A percentile compares a stretch with the other conserved stretches of the same genome.
Evolutionary conservation across 2,329 filamentous ascomycete genomes (phyloP).

Genomic region (Nemania sp.): DNA sequence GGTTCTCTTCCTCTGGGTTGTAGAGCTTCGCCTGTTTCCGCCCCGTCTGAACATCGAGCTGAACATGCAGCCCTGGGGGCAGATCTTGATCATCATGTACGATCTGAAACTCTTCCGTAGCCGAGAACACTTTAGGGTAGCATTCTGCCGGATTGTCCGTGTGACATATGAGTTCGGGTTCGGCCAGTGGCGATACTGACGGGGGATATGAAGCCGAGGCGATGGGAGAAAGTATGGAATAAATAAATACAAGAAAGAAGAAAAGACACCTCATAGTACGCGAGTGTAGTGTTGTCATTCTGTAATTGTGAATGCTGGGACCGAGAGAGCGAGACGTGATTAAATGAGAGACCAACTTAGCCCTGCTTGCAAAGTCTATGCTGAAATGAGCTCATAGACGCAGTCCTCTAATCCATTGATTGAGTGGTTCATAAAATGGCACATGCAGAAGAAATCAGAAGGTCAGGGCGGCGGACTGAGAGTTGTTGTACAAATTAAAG

Average conservation of each 20-base stretch:
- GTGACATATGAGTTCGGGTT: slow-evolving; percentile 66
- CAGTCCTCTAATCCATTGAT: neutral
- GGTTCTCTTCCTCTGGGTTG: slow-evolving; percentile 55
- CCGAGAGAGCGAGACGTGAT: neutral
- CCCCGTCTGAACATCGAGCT: slow-evolving; percentile 66
- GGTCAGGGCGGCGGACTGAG: neutral
- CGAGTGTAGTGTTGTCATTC: slow-evolving; percentile 27
- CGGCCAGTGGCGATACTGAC: slow-evolving; percentile 42
- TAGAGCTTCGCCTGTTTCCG: slow-evolving; percentile 68
- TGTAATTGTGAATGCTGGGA: neutral
- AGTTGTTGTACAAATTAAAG: slow-evolving; percentile 18
- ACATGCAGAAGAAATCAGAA: neutral
- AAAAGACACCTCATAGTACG: slow-evolving; percentile 22
- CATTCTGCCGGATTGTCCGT: slow-evolving; percentile 62
- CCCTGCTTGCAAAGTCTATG: neutral
- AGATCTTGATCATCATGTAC: slow-evolving; percentile 68
- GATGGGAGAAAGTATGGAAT: slow-evolving; percentile 27
- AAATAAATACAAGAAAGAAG: slow-evolving; percentile 24
- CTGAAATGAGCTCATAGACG: neutral
- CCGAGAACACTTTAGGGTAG: slow-evolving; percentile 65
- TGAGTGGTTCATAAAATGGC: too few relatives aligned
- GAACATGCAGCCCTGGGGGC: slow-evolving; percentile 66
- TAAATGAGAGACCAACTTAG: neutral
- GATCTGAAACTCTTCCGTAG: slow-evolving; percentile 66
- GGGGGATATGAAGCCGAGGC: slow-evolving; percentile 39